phyloP scores from a whole-genome alignment of 306 rosid species.

The Cucurbita ficifolia region DNA sequence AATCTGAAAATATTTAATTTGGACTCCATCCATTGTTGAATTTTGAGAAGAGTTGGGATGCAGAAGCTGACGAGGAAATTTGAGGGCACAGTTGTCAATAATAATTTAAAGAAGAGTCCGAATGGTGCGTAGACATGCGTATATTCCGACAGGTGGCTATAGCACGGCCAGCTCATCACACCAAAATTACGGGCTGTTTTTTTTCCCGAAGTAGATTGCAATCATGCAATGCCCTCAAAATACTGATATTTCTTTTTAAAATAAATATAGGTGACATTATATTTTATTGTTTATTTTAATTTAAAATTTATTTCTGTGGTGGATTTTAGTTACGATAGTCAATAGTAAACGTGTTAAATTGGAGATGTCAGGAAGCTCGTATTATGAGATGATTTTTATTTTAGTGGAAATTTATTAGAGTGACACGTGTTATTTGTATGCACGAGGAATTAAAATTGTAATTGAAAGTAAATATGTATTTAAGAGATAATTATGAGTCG shows the following conservation, averaged over 20 bases:
- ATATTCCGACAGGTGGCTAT: not conserved
- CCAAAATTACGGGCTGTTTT: not conserved
- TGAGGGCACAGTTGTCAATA: not conserved
- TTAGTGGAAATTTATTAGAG: not conserved
- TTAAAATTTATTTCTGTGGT: not conserved
- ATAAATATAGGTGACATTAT: no score
- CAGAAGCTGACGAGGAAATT: not conserved
- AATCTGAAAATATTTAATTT: no score
- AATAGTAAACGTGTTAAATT: not conserved
- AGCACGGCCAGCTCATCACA: not conserved
- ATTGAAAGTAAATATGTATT: no score
- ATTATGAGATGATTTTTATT: not conserved
- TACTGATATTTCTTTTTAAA: no score
- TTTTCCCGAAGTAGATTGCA: not conserved
- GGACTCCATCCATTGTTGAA: not conserved
- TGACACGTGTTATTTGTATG: not conserved
- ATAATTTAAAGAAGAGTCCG: not conserved
- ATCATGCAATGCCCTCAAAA: not conserved
- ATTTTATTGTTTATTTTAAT: no score
- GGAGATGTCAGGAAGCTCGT: not conserved
- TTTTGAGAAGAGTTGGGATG: not conserved
- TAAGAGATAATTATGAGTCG: no score
- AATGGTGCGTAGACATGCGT: slow-evolving; percentile 1
- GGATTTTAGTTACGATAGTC: not conserved
- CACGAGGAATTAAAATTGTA: not conserved